Percentiles rank a stretch among this genome's conserved stretches.
Evolutionary conservation across 2,329 filamentous ascomycete genomes (phyloP).

Genomic region (Calonectria pseudoreteaudii): DNA sequence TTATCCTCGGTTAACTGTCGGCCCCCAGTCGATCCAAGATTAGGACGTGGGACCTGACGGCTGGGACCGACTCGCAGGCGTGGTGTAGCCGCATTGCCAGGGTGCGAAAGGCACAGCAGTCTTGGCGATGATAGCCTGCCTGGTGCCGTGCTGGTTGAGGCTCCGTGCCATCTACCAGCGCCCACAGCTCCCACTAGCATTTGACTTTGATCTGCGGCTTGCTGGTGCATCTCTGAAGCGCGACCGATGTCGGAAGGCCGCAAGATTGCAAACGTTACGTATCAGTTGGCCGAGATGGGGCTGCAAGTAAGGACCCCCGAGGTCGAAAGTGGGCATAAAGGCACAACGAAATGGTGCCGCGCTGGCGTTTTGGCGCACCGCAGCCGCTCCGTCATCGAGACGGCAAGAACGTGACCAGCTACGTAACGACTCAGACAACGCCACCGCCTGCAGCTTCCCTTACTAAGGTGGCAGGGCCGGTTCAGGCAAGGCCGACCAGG

Average conservation of each 20-base stretch:
- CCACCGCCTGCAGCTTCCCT: slow-evolving; percentile 22
- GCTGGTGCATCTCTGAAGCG: not conserved
- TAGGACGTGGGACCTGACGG: slow-evolving; percentile 21
- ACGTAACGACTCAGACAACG: slow-evolving; percentile 15
- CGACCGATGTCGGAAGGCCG: slow-evolving; percentile 9
- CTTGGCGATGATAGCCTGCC: slow-evolving; percentile 23
- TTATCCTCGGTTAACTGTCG: slow-evolving; percentile 43
- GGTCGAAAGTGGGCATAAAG: not conserved
- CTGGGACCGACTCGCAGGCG: slow-evolving; percentile 12
- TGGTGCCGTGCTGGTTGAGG: slow-evolving; percentile 3
- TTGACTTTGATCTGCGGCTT: not conserved
- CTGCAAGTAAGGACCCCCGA: not conserved
- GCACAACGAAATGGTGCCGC: slow-evolving; percentile 5
- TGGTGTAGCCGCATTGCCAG: slow-evolving; percentile 26
- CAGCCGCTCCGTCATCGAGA: slow-evolving; percentile 8
- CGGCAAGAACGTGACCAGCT: slow-evolving; percentile 27
- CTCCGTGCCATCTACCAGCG: not conserved
- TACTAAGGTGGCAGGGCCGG: not conserved
- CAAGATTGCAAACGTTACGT: not conserved
- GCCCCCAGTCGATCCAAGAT: slow-evolving; percentile 26
- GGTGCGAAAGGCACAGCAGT: slow-evolving; percentile 8
- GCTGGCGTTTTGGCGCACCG: slow-evolving; percentile 8
- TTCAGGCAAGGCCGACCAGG: not conserved
- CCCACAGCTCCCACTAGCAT: not conserved
- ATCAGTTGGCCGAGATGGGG: not conserved